Conservation (phyloP, 805 yeast genomes). For the Ogataea pilisensis region DNA sequence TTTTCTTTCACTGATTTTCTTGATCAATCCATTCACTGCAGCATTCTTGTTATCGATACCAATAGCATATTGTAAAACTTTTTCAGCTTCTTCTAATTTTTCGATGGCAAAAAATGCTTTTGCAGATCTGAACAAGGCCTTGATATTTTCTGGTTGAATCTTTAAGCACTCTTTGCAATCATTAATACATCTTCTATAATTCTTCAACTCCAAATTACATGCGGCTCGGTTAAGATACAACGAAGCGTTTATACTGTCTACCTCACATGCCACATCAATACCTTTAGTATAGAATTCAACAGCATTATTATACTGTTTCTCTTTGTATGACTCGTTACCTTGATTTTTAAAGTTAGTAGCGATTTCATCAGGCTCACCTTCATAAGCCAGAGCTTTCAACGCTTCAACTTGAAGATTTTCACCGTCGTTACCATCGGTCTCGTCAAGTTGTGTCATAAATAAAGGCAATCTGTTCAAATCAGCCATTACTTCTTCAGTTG, state of each 20-base stretch:
- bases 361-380: conserved; percentile 91
- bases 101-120: conserved; percentile 71
- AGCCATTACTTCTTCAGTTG: conserved; percentile 69
- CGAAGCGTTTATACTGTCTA: conserved; percentile 51
- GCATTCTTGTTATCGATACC: conserved; percentile 55
- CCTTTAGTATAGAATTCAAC: conserved; percentile 77
- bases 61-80: conserved; percentile 62
- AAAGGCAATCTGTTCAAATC: conserved; percentile 86
- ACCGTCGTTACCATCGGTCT: conserved; percentile 71
- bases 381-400: conserved; percentile 83
- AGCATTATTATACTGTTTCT: conserved; percentile 71
- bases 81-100: conserved; percentile 66
- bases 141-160: conserved; percentile 64
- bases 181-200: conserved; percentile 80
- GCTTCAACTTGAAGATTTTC: conserved; percentile 80
- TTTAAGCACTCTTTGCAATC: conserved; percentile 74
- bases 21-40: conserved; percentile 46
- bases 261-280: conserved; percentile 62
- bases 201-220: conserved; percentile 79
- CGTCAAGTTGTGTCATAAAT: conserved; percentile 87
- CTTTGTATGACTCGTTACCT: conserved; percentile 83
- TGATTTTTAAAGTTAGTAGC: conserved; percentile 88
- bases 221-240: conserved; percentile 84
- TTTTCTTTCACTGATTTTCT: conserved; percentile 34
- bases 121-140: conserved; percentile 83